phyloP scores from a whole-genome alignment of 75 land plant species.

The Selaginella tamariscina region DNA sequence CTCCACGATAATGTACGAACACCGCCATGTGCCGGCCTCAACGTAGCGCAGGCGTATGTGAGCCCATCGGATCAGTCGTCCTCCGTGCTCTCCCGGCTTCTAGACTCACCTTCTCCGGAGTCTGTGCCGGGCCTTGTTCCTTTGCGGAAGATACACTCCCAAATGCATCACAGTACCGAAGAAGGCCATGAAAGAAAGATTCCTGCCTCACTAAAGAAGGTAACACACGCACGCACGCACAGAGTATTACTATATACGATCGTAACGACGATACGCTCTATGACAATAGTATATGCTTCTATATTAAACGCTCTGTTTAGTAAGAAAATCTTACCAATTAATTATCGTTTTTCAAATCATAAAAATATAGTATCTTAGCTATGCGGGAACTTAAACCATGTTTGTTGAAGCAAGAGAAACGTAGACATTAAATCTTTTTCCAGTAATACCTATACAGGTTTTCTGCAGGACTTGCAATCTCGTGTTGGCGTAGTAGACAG shows the following conservation, averaged over 20 bases:
- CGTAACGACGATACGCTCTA: no score
- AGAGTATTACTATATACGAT: no score
- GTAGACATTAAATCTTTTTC: not conserved
- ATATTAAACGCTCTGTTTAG: no score
- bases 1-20: not conserved
- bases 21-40: not conserved
- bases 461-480: no score
- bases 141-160: not conserved
- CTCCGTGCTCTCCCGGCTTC: not conserved
- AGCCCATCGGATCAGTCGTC: not conserved
- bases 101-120: not conserved
- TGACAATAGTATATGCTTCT: no score
- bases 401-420: not conserved
- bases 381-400: no score
- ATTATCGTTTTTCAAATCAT: no score
- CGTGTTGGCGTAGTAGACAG: no score
- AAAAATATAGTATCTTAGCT: no score
- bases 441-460: not conserved
- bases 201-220: no score
- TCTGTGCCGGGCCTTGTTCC: not conserved
- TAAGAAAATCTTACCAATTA: no score
- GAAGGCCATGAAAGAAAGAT: not conserved
- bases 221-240: no score
- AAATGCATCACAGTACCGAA: not conserved
- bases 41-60: not conserved